Evolutionary conservation across 1,284 basidiomycete species (phyloP), one percentile per base, ranked within the genome.

Genomic region (Erythrobasidium hasegawianum): DNA sequence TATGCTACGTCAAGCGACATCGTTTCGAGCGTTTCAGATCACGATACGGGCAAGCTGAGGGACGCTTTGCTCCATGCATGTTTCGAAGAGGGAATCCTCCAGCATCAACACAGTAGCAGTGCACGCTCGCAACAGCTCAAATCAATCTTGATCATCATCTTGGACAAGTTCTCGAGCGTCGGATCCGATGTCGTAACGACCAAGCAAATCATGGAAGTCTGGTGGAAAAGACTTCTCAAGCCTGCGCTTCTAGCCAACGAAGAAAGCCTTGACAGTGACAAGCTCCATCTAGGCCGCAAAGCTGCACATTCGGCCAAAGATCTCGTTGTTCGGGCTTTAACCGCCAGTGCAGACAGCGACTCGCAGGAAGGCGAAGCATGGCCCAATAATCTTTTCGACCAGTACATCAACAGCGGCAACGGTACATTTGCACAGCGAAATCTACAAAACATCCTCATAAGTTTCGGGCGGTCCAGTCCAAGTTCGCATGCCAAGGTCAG

Each of bases 181-280:
- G 62, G 57, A 20, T 45, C 39, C 43, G 41, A 33, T 20, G 56
- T 65, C 33, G 62, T 65, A 20, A 50, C 55, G 24, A 47, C 53
- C 13, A 20, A 47, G 7, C 55, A 65, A 33, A 52, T 65, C 55
- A 47, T 45, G 14, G 55, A 65, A 38, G 33, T 43, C 18, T 65
- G 62, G 62, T 65, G 62, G 62, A 58, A 58, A n/a, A 18, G 56
- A 4, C 56, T 65, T 2, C 55, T 65, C 18, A n/a, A 49, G 45
- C 62, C 62, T 40, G 56, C 62, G 10, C 45, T 65, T 13, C 16
- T 53, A 16, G 18, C 43, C 8, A 64, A 33, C 26, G 50, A 54
- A 20, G 39, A n/a, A 38, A 52, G 56, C 26, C 38, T 41, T 18
- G 33, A 38, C 2, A 64, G 61, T 29, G 61, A 64, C 14, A 57